Conservation (phyloP, 129 eudicot genomes). For the Chrysanthemum lavandulifolium region DNA sequence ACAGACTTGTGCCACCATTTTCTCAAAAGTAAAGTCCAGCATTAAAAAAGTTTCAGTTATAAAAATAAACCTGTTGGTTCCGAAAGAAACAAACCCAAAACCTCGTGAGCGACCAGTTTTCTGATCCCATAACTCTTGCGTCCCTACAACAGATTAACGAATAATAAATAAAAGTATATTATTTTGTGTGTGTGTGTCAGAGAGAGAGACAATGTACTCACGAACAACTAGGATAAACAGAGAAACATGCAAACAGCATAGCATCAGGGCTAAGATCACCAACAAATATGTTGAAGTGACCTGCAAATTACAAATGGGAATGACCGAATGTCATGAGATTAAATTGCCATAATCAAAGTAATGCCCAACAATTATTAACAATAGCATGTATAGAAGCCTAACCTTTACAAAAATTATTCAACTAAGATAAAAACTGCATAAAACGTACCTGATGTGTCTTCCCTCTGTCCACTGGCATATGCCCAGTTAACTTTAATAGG, state of each 20-base stretch:
- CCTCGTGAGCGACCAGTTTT: constrained; percentile 96
- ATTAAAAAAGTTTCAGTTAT: constrained; percentile 1
- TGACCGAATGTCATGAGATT: constrained; percentile 23
- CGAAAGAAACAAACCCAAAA: constrained; percentile 93
- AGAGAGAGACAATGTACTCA: constrained; percentile 42
- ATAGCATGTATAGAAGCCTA: not conserved
- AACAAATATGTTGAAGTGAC: constrained; percentile 91
- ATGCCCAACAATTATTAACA: constrained; percentile 8
- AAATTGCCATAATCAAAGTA: not conserved
- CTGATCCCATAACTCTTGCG: constrained; percentile 98
- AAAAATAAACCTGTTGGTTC: constrained; percentile 62
- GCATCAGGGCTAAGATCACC: constrained; percentile 99
- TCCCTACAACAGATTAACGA: constrained; percentile 46
- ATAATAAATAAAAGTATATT: not conserved
- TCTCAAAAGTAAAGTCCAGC: not conserved
- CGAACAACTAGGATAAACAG: constrained; percentile 88
- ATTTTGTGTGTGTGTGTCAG: not conserved
- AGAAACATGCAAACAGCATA: constrained; percentile 85
- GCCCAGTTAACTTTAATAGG: constrained; percentile 99
- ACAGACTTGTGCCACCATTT: constrained; percentile 5
- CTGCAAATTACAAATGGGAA: constrained; percentile 43
- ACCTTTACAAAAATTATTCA: not conserved
- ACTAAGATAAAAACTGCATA: not conserved
- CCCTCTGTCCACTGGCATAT: constrained; percentile 94
- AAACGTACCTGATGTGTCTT: constrained; percentile 84